Percentiles rank a stretch among this genome's conserved stretches.
Conservation (phyloP, 225 moss, liverwort and hornwort species). For the Rhytidiadelphus loreus region DNA sequence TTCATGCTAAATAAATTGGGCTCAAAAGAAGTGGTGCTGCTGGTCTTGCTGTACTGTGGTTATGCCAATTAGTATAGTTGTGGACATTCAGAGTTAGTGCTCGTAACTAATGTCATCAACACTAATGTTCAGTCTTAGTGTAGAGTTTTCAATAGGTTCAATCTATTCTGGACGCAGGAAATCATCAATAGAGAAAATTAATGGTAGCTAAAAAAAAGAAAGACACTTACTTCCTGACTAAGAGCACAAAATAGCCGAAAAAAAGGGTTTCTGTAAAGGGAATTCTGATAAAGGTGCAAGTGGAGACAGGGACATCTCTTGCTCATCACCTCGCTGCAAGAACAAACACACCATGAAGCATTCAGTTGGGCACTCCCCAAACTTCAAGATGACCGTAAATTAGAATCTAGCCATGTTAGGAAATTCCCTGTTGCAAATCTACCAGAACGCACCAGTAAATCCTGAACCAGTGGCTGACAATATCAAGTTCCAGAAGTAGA, state of each 20-base stretch:
- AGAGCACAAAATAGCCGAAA: slow-evolving; percentile 13
- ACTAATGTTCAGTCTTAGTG: neutral
- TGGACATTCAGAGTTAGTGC: neutral
- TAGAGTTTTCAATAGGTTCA: neutral
- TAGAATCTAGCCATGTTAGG: neutral
- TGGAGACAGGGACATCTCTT: slow-evolving; percentile 12
- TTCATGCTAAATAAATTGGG: neutral
- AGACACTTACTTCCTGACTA: slow-evolving; percentile 21
- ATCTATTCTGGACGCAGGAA: neutral
- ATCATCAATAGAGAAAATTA: neutral
- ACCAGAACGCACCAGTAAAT: slow-evolving; percentile 17
- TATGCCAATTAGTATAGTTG: neutral
- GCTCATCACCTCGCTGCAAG: slow-evolving; percentile 18
- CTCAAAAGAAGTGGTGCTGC: neutral
- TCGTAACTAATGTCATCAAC: neutral
- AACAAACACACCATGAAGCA: neutral
- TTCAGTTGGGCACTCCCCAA: neutral
- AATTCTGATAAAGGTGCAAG: slow-evolving; percentile 4
- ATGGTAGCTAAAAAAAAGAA: neutral
- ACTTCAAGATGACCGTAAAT: neutral
- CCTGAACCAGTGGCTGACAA: slow-evolving; percentile 30
- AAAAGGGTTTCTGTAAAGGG: neutral
- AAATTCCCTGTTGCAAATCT: neutral
- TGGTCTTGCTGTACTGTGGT: neutral
- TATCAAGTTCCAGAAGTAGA: slow-evolving; percentile 29